A percentile compares a stretch with the other conserved stretches of the same genome.
These are phyloP conservation scores for Tulasnella sp. DNA, from an alignment of 768 basidiomycete species.

Conservation along the genomic window DNA sequence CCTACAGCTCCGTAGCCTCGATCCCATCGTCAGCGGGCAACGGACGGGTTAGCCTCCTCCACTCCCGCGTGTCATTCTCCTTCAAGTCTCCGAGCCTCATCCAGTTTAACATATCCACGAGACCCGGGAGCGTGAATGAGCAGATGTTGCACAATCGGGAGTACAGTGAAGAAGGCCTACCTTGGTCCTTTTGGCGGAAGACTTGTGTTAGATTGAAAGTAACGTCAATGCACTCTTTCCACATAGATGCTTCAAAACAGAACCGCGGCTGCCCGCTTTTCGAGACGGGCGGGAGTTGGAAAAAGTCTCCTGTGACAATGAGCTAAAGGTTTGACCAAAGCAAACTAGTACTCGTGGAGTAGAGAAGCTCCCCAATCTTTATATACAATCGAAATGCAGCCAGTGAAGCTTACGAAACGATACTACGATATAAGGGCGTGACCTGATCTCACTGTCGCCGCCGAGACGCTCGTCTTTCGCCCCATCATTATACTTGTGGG, in stretches of 20 bases:
- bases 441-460: too few relatives aligned
- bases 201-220: constrained; percentile 93
- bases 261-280: constrained; percentile 59
- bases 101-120: constrained; percentile 95
- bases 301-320: constrained; percentile 94
- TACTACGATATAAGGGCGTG: too few relatives aligned
- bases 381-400: too few relatives aligned
- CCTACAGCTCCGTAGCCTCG: constrained; percentile 84
- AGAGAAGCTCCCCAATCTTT: too few relatives aligned
- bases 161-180: constrained; percentile 34
- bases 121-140: constrained; percentile 43
- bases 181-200: constrained; percentile 87
- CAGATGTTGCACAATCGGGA: background rate
- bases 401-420: too few relatives aligned
- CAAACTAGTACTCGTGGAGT: too few relatives aligned
- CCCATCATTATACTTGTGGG: too few relatives aligned
- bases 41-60: constrained; percentile 60
- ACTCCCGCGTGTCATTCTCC: constrained; percentile 55
- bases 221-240: constrained; percentile 64
- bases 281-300: constrained; percentile 89
- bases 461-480: too few relatives aligned
- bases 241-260: constrained; percentile 80
- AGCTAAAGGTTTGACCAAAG: constrained; percentile 44
- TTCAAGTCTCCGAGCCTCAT: constrained; percentile 86
- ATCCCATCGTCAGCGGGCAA: constrained; percentile 73